A percentile compares a stretch with the other conserved stretches of the same genome.
These are phyloP conservation scores for Suaeda aralocaspica DNA, from an alignment of 148 eudicot genomes.

Conservation along the genomic window DNA sequence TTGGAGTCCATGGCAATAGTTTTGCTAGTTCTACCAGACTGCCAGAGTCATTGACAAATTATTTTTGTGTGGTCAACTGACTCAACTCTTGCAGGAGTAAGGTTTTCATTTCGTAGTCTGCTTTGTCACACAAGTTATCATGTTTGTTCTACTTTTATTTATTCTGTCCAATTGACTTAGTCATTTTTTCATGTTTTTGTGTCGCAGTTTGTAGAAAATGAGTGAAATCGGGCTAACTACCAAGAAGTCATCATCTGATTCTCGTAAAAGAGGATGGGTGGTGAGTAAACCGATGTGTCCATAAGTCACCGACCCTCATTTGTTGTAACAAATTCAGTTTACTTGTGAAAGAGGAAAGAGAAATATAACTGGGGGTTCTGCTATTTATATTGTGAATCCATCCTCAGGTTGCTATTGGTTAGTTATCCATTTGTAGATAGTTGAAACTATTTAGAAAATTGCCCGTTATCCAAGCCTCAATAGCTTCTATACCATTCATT, in stretches of 20 bases:
- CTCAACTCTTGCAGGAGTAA: no score
- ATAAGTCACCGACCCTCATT: slow-evolving; percentile 30
- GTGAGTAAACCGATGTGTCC: slow-evolving; percentile 30
- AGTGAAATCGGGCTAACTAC: slow-evolving; percentile 24
- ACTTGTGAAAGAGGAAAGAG: slow-evolving; percentile 10
- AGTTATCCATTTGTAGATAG: slow-evolving; percentile 29
- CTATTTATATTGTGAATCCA: slow-evolving; percentile 14
- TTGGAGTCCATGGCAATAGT: no score
- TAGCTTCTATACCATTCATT: slow-evolving; percentile 18
- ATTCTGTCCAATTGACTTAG: background rate
- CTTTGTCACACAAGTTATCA: no score
- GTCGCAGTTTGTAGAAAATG: slow-evolving; percentile 23
- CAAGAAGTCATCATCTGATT: slow-evolving; percentile 25
- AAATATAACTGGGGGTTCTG: slow-evolving; percentile 13
- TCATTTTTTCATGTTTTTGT: background rate
- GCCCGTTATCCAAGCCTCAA: slow-evolving; percentile 16
- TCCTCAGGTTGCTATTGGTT: slow-evolving; percentile 19
- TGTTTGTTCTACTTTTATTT: background rate
- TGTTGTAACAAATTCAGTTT: slow-evolving; percentile 23
- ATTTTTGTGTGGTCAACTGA: no score
- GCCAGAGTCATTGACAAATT: no score
- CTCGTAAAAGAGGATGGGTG: slow-evolving; percentile 27
- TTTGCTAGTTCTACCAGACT: no score
- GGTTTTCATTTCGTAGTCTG: no score
- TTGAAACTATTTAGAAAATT: slow-evolving; percentile 27